Conservation (phyloP, 768 basidiomycete species). For the Strobilomyces echinocephalus region DNA sequence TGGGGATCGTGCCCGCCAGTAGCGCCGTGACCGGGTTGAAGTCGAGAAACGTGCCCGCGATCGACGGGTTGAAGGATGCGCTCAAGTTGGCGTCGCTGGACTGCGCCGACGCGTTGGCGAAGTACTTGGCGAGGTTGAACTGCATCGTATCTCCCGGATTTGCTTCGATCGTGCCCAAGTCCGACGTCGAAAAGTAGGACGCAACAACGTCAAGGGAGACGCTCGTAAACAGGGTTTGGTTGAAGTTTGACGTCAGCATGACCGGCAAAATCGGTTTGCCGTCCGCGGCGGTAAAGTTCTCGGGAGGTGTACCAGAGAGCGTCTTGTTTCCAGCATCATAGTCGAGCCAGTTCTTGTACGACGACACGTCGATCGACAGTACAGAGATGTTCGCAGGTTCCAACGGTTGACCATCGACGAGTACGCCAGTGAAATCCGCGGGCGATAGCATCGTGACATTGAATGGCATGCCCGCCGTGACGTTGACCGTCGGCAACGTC, state of each 20-base stretch:
- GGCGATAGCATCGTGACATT: conserved; percentile 47
- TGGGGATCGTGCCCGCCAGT: conserved; percentile 57
- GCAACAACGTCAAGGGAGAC: conserved; percentile 63
- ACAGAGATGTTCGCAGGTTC: conserved; percentile 52
- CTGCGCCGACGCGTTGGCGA: conserved; percentile 44
- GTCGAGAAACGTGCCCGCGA: conserved; percentile 45
- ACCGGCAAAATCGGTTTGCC: conserved; percentile 49
- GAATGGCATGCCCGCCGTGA: conserved; percentile 56
- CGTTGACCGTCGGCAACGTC: conserved; percentile 62
- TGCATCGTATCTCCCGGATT: conserved; percentile 46
- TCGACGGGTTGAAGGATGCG: conserved; percentile 49
- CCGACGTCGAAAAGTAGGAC: conserved; percentile 62
- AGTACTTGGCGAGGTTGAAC: conserved; percentile 52
- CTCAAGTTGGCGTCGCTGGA: conserved; percentile 48
- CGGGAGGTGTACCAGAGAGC: conserved; percentile 63
- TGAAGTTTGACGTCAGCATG: conserved; percentile 56
- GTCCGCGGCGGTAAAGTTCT: conserved; percentile 33
- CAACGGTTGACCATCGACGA: conserved; percentile 58
- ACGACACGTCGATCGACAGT: conserved; percentile 56
- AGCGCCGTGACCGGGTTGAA: conserved; percentile 44
- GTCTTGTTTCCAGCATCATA: conserved; percentile 54
- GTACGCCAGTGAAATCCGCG: conserved; percentile 57
- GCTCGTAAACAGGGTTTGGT: conserved; percentile 61
- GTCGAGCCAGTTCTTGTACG: conserved; percentile 51
- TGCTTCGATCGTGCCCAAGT: conserved; percentile 53